Conservation (phyloP, 148 eudicot species). For the Arbutus unedo region DNA sequence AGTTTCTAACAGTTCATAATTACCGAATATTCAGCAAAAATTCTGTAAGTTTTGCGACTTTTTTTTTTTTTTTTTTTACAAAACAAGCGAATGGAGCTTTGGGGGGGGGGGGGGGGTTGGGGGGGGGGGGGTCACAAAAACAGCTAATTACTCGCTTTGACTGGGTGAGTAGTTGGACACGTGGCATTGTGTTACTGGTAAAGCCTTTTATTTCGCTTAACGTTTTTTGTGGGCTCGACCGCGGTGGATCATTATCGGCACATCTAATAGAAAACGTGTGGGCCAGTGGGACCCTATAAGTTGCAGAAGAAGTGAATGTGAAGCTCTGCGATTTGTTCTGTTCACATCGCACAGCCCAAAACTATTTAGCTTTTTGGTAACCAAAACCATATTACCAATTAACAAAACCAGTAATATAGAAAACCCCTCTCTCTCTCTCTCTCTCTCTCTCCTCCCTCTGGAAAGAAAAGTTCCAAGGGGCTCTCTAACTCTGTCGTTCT, state of each 20-base stretch:
- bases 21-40: background rate
- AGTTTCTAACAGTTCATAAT: background rate
- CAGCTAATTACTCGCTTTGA: background rate
- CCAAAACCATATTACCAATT: background rate
- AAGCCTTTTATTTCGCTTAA: background rate
- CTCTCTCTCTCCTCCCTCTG: slow-evolving; percentile 9
- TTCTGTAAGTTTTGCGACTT: background rate
- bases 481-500: background rate
- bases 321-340: too few relatives aligned
- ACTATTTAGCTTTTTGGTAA: background rate
- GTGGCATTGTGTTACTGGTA: background rate
- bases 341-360: background rate
- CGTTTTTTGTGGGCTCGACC: background rate
- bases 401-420: background rate
- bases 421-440: background rate
- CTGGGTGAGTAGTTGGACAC: background rate
- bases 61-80: background rate
- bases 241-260: background rate
- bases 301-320: background rate
- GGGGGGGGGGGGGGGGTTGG: too few relatives aligned
- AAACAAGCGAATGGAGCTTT: background rate
- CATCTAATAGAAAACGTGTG: background rate
- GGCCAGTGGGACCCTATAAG: background rate
- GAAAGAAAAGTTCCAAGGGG: background rate
- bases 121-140: background rate